Base-by-base conservation (phyloP, 2,329 filamentous ascomycete species). In the Trichoderma sp. region DNA sequence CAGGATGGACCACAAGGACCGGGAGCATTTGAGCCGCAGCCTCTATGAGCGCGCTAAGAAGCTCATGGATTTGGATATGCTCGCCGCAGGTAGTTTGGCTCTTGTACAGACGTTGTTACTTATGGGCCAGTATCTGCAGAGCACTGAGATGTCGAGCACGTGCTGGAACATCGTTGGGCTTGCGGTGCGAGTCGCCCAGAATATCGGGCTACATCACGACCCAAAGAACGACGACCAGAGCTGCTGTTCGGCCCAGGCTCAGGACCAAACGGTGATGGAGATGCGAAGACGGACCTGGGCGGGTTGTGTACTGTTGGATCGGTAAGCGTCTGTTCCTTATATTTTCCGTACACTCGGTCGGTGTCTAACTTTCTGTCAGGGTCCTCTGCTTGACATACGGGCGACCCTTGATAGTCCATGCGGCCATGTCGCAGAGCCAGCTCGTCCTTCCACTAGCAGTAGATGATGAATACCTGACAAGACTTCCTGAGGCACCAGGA, bases 151-250 rank as follows among this genome's bases (percentile, higher is more conserved):
- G 59, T 49, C 59, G 11, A 47, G 59, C 40, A 33, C 40, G 4
- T 61, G 59, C 11, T 61, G 59, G 59, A 61, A 61, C 27, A 61
- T 61, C 19, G 40, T 61, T 5, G 59, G 59, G 40, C 59, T 61
- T 24, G 59, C 59, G 19, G 40, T 61, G 10, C 59, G 40, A 4
- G 40, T 61, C 2, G 59, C 59, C 19, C 59, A 61, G 27, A 49
- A 29, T 11, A 57, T 57, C 19, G 55, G 55, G n/a, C 31, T 57
- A 29, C 55, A 57, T 10, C 29, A 33, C 8, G 55, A 57, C 55
- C 55, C 55, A 10, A 24, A 57, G 14, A 55, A 27, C 14, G n/a
- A 27, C 14, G 31, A 31, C 6, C 52, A 55, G 14, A 14, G 52
- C 6, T 55, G 52, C 24, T 55, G 52, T 16, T 27, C 55, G 5